Percentiles rank a stretch among this genome's conserved stretches.
Conservation (phyloP, 139 green algal species). For the Chlorella sp. region DNA sequence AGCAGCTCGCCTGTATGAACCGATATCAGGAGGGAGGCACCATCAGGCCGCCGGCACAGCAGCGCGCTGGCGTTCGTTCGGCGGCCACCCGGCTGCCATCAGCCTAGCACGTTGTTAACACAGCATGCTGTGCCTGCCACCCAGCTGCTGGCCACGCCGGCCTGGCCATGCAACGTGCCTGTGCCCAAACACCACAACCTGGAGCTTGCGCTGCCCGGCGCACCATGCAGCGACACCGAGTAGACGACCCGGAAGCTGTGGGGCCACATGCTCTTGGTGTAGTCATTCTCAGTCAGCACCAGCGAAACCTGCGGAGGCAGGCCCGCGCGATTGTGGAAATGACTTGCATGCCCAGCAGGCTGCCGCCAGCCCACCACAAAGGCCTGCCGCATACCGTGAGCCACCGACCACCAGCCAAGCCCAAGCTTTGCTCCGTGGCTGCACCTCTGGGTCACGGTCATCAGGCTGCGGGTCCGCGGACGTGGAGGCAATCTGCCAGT, state of each 20-base stretch:
- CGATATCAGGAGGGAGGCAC: not conserved
- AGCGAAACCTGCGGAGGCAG: constrained; percentile 63
- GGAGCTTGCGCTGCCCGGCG: not conserved
- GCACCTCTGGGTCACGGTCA: constrained; percentile 82
- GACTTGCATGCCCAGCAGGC: too few species aligned
- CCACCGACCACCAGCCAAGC: too few species aligned
- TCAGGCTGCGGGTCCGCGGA: constrained; percentile 62
- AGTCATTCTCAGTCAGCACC: constrained; percentile 86
- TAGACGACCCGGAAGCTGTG: constrained; percentile 87
- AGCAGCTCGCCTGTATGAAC: constrained; percentile 83
- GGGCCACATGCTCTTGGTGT: constrained; percentile 81
- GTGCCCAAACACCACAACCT: too few species aligned
- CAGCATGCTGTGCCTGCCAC: too few species aligned
- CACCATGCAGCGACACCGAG: constrained; percentile 75
- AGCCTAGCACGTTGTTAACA: too few species aligned
- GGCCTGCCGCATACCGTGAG: too few species aligned
- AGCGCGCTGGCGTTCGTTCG: not conserved
- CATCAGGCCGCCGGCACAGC: not conserved
- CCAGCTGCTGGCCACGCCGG: too few species aligned
- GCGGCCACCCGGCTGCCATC: not conserved
- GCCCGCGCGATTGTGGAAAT: not conserved
- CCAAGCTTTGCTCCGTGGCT: too few species aligned
- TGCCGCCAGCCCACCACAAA: too few species aligned
- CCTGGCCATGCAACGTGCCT: too few species aligned
- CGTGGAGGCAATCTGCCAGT: constrained; percentile 82